Base-by-base conservation (phyloP, 805 yeast species). In the Grigorovia humatica region DNA sequence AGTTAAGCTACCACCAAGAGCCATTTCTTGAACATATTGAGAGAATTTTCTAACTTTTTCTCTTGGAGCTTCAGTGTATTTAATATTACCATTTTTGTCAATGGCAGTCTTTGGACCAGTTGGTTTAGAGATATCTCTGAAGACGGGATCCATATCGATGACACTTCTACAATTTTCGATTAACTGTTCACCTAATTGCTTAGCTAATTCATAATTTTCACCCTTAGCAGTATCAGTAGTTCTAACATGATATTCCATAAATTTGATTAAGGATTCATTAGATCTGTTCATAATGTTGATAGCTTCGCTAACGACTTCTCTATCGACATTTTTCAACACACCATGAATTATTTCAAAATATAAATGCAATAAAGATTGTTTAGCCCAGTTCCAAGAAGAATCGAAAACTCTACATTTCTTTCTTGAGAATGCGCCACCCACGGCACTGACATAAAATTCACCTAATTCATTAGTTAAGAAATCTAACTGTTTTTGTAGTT, bases 381-480 rank as follows among this genome's bases (percentile, higher is more conserved):
- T 87, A 47, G 98, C 97, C 99, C 99, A 93, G 72, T 95, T 95
- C 99, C 99, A 93, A 72, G 90, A 89, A 20, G 97, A 89, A 72
- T 93, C 98, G 70, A 91, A 93, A 51, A 85, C 82, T 75, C 99
- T 86, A 30, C 97, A 96, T 76, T 93, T 93, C 73, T 86, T 79
- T 55, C 91, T 78, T 35, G 96, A 86, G 74, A 93, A 93, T 4
- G 84, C 81, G 44, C 98, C 96, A 59, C 82, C 76, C 62, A 93
- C 84, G 67, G 99, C 98, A 53, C 82, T 79, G 48, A 96, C 90
- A 69, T 90, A 93, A 65, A 83, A 83, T 63, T 93, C 99, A 60
- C 99, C 99, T 59, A 85, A 82, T 70, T 85, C 95, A 55, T 67
- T 64, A 47, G 68, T 70, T 53, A 74, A 86, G 70, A 87, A 77